Evolutionary conservation across 2,329 filamentous ascomycete genomes (phyloP), one percentile per base, ranked within the genome.

Genomic region (Colletotrichum higginsianum): DNA sequence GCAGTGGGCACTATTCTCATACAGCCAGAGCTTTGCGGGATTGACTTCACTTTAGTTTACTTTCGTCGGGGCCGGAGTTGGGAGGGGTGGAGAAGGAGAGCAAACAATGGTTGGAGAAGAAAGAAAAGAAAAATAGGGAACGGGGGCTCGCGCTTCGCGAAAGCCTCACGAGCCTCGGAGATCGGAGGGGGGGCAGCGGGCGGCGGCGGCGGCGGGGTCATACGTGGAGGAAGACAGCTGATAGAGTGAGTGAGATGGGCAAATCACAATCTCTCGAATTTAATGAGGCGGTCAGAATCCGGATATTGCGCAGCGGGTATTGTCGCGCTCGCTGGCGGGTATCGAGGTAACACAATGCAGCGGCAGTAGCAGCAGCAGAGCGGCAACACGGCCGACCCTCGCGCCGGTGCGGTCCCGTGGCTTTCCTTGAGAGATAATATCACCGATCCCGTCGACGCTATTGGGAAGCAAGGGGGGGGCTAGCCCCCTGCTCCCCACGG

Each of bases 321-420:
- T 61, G 21, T 38, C 47, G 46, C 58, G 58, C 46, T 35, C 7
- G 30, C 26, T 18, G 18, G 26, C n/a, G 52, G 15, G n/a, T 16
- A 18, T 21, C 23, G 15, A 47, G 56, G 56, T 16, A 60, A 26
- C 21, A 26, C 26, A 26, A 26, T 26, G 4, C 26, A n/a, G 35
- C 30, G 30, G 30, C 30, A 30, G 30, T 30, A 30, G 30, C 30
- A 35, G 30, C 30, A 35, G n/a, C 26, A 53, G 35, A n/a, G 11
- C 30, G 35, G 35, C 53, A 30, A 23, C n/a, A 16, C 38, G 18
- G 18, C 53, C 57, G 26, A 55, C 4, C 18, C 26, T 55, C 30
- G 52, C 52, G 44, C 58, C 58, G 58, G 26, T 49, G 40, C 58
- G 58, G 46, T 61, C 30, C 58, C 58, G 58, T 50, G 46, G 57